A percentile compares a stretch with the other conserved stretches of the same genome.
Evolutionary conservation across 108 stramenopile genomes (phyloP).

Genomic region (Skeletonema marinoi): DNA sequence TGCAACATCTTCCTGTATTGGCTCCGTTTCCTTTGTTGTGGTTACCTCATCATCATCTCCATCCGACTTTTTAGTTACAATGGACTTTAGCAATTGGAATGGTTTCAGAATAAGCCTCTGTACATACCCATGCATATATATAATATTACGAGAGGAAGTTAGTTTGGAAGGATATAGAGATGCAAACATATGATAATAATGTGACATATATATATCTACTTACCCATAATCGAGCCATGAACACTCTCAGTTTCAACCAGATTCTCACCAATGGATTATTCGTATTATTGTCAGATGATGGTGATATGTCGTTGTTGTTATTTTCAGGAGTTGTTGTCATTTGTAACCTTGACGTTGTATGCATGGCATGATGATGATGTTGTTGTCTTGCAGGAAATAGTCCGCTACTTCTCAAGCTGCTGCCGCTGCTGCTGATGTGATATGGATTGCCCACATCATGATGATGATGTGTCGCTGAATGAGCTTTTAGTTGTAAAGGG

Average conservation of each 20-base stretch:
- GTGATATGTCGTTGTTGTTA: not conserved
- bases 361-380: not conserved
- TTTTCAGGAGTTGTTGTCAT: not conserved
- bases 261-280: not conserved
- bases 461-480: not conserved
- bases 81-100: conserved; percentile 16
- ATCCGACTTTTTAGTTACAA: not conserved
- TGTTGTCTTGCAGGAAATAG: not conserved
- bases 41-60: not conserved
- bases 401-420: not conserved
- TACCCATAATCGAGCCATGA: conserved; percentile 3
- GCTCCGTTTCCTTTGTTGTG: conserved; percentile 2
- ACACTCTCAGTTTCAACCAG: not conserved
- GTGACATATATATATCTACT: not conserved
- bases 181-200: not conserved
- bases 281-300: not conserved
- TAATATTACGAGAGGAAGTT: not conserved
- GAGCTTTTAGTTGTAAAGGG: not conserved
- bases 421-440: not conserved
- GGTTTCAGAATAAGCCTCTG: conserved; percentile 14
- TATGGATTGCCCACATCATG: not conserved
- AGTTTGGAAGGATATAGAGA: not conserved
- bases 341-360: not conserved
- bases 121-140: not conserved
- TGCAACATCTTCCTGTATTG: conserved; percentile 18